Evolutionary conservation across 2,329 filamentous ascomycete genomes (phyloP).

Genomic region (Boeremia exigua): DNA sequence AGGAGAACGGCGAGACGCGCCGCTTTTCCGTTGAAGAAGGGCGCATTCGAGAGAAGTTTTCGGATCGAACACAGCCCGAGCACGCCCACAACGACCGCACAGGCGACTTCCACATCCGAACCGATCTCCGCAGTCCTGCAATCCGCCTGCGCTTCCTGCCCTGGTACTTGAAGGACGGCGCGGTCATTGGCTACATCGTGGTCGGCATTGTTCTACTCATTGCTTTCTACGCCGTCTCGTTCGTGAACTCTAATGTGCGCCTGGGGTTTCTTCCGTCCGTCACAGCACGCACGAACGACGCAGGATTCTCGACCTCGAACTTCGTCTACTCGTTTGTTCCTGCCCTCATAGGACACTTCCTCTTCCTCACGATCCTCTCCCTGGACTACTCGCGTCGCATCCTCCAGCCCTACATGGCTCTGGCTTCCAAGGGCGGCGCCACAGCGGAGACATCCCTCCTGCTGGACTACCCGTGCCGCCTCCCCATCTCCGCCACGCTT

Average conservation of each 20-base stretch:
- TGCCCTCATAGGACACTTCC: slow-evolving; percentile 68
- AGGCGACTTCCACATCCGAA: slow-evolving; percentile 55
- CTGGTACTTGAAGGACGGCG: slow-evolving; percentile 73
- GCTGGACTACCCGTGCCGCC: slow-evolving; percentile 71
- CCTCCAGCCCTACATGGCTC: slow-evolving; percentile 72
- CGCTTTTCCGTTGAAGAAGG: slow-evolving; percentile 59
- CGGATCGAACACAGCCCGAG: slow-evolving; percentile 28
- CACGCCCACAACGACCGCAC: slow-evolving; percentile 20
- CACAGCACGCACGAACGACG: slow-evolving; percentile 61
- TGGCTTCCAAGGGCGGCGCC: slow-evolving; percentile 65
- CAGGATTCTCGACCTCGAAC: slow-evolving; percentile 82
- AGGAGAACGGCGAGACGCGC: slow-evolving; percentile 60
- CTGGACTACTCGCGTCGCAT: slow-evolving; percentile 70
- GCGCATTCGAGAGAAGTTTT: slow-evolving; percentile 55
- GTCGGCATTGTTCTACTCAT: slow-evolving; percentile 48
- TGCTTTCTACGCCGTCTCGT: slow-evolving; percentile 75
- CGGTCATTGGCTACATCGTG: slow-evolving; percentile 68
- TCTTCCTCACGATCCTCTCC: slow-evolving; percentile 71
- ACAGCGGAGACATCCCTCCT: slow-evolving; percentile 69
- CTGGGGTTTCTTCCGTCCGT: slow-evolving; percentile 76
- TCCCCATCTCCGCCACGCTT: slow-evolving; percentile 66
- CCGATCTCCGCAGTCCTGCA: slow-evolving; percentile 58
- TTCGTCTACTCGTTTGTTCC: slow-evolving; percentile 85
- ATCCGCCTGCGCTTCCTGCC: slow-evolving; percentile 73
- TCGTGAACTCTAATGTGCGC: slow-evolving; percentile 70